These are phyloP conservation scores for Astrothelium macrocarpum DNA, from an alignment of 495 filamentous ascomycete genomes.

Conservation along the genomic window DNA sequence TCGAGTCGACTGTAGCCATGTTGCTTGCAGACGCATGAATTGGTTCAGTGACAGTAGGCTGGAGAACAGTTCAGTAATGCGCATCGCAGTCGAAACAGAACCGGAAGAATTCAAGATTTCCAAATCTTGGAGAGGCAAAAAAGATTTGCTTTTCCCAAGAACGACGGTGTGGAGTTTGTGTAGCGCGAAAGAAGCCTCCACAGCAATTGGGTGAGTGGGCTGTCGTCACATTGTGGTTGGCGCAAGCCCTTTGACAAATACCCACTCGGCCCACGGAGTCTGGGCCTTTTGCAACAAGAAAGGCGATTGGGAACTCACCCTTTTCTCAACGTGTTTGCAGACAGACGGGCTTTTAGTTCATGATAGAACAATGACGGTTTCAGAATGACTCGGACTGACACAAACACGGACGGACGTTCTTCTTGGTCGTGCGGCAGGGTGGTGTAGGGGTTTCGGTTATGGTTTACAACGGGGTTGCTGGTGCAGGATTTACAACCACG, in stretches of 20 bases:
- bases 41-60: background rate
- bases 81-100: background rate
- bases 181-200: background rate
- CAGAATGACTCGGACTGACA: background rate
- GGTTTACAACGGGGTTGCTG: background rate
- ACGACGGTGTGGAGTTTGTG: background rate
- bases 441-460: background rate
- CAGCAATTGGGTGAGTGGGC: background rate
- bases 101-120: background rate
- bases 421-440: too few species aligned
- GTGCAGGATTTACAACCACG: too few species aligned
- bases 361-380: background rate
- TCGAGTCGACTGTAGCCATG: background rate
- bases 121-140: background rate
- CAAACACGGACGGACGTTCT: background rate
- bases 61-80: background rate
- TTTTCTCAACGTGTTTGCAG: background rate
- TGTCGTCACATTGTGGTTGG: background rate
- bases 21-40: background rate
- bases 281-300: background rate
- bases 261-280: background rate
- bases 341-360: background rate
- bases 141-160: background rate
- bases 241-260: constrained; percentile 4
- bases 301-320: background rate